These are phyloP conservation scores for Cyberlindnera mrakii DNA, from an alignment of 805 yeast genomes.

Conservation along the genomic window DNA sequence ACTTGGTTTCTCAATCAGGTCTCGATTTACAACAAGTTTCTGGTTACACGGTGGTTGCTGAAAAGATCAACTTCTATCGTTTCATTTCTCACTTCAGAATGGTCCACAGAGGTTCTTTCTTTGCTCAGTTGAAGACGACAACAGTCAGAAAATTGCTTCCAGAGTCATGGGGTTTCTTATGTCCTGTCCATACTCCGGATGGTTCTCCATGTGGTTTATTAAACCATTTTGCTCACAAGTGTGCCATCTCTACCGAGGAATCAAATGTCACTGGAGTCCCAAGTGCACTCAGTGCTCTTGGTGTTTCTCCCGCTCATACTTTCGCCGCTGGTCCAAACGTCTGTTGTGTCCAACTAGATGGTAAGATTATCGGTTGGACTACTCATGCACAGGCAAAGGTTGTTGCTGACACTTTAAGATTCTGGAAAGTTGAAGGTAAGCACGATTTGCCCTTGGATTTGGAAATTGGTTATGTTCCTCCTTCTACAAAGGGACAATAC, in stretches of 20 bases:
- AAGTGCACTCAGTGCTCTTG: slow-evolving; percentile 56
- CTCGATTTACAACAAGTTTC: slow-evolving; percentile 96
- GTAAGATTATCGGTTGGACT: slow-evolving; percentile 90
- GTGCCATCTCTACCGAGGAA: slow-evolving; percentile 74
- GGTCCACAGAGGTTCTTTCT: slow-evolving; percentile 99
- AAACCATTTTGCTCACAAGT: slow-evolving; percentile 94
- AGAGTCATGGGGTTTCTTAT: slow-evolving; percentile 97
- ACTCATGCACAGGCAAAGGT: slow-evolving; percentile 81
- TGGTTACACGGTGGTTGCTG: slow-evolving; percentile 98
- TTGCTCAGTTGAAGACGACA: slow-evolving; percentile 95
- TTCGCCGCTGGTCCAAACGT: slow-evolving; percentile 83
- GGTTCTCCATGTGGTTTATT: slow-evolving; percentile 98
- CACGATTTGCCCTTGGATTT: slow-evolving; percentile 78
- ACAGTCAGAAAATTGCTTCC: slow-evolving; percentile 94
- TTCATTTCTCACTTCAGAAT: slow-evolving; percentile 97
- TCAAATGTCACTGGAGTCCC: slow-evolving; percentile 74
- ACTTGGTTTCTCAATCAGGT: slow-evolving; percentile 94
- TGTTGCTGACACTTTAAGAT: slow-evolving; percentile 85
- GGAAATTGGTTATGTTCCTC: slow-evolving; percentile 95
- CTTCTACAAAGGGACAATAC: slow-evolving; percentile 92
- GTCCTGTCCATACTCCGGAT: slow-evolving; percentile 99
- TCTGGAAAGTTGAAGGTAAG: slow-evolving; percentile 82
- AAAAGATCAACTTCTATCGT: slow-evolving; percentile 94
- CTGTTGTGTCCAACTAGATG: slow-evolving; percentile 92
- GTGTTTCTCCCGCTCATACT: slow-evolving; percentile 75